These are phyloP conservation scores for Phaeosphaeria sp. DNA, from an alignment of 2,329 filamentous ascomycete species.

Conservation along the genomic window DNA sequence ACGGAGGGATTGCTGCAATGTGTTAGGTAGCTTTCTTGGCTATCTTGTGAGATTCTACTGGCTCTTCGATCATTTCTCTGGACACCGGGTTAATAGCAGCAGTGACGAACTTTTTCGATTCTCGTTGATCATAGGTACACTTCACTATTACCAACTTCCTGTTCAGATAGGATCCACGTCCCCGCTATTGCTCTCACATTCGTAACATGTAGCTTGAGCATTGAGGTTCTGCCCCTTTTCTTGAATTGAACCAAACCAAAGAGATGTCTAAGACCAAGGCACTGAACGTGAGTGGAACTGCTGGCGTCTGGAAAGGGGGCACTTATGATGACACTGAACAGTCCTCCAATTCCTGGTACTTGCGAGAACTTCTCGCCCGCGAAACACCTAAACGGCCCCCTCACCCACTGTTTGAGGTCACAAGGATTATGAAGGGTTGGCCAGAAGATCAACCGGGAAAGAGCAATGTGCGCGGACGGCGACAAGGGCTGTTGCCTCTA, in stretches of 20 bases:
- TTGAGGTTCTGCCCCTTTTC: neutral
- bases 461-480: neutral
- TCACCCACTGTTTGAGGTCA: neutral
- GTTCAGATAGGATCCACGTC: neutral
- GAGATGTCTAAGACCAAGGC: conserved; percentile 1
- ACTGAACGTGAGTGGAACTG: neutral
- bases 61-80: neutral
- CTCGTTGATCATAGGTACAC: neutral
- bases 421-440: neutral
- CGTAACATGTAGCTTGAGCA: neutral
- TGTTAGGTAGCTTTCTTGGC: neutral
- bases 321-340: neutral
- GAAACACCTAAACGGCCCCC: neutral
- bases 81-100: neutral
- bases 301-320: neutral
- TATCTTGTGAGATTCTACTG: neutral
- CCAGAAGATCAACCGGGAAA: neutral
- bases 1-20: neutral
- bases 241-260: no score
- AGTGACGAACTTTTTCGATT: neutral
- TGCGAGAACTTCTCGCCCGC: neutral
- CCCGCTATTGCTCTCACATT: neutral
- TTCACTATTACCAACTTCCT: no score
- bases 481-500: neutral
- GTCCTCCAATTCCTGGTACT: conserved; percentile 1